Evolutionary conservation across 2,329 filamentous ascomycete species (phyloP).

Genomic region (Claviceps monticola): DNA sequence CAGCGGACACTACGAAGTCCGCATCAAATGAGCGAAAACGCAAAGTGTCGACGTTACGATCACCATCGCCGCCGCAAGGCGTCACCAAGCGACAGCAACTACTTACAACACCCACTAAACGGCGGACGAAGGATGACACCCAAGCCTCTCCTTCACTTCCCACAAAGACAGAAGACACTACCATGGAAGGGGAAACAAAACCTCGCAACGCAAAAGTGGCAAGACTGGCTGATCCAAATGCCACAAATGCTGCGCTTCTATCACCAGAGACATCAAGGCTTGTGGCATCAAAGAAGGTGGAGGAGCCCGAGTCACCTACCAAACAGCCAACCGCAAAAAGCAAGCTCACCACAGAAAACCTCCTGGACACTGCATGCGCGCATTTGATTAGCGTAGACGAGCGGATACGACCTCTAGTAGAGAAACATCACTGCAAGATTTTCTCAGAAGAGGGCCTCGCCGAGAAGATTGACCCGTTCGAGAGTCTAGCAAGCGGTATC

Average conservation of each 20-base stretch:
- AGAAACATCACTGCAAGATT: conserved; percentile 59
- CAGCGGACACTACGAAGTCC: neutral
- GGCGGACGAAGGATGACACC: conserved; percentile 13
- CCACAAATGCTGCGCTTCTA: conserved; percentile 56
- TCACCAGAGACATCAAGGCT: conserved; percentile 56
- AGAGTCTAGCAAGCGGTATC: conserved; percentile 69
- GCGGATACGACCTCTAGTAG: conserved; percentile 57
- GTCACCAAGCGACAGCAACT: conserved; percentile 9
- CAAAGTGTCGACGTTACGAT: conserved; percentile 12
- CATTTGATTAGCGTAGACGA: conserved; percentile 63
- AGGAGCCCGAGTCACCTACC: conserved; percentile 29
- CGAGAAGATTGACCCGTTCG: conserved; percentile 80
- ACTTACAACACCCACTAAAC: conserved; percentile 20
- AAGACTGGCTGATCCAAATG: conserved; percentile 47
- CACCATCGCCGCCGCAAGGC: conserved; percentile 6
- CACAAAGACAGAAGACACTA: conserved; percentile 29
- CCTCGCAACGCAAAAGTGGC: conserved; percentile 28
- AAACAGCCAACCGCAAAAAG: conserved; percentile 17
- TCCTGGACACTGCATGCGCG: conserved; percentile 62
- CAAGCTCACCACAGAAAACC: conserved; percentile 48
- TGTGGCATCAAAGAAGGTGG: conserved; percentile 34
- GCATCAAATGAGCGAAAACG: conserved; percentile 18
- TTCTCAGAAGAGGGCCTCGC: conserved; percentile 75
- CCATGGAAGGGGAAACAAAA: conserved; percentile 19
- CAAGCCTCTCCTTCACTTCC: conserved; percentile 21